Conservation (phyloP, 176 grass and related monocot species). For the Triticum monococcum region DNA sequence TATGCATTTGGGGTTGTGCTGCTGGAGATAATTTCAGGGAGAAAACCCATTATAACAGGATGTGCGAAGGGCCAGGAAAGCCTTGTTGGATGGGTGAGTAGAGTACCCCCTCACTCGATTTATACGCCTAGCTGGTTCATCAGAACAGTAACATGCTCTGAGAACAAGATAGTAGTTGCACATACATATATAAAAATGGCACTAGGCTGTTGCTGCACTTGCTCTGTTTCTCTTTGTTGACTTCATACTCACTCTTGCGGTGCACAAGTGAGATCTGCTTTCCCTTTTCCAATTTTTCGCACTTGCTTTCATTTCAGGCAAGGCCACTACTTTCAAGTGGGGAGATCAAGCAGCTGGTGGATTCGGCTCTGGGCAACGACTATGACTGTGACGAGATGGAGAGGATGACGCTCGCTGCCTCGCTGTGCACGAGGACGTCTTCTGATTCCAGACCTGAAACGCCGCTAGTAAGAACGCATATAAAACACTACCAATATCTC, state of each 20-base stretch:
- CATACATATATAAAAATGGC: slow-evolving; percentile 8
- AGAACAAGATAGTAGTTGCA: background rate
- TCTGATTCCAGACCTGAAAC: slow-evolving; percentile 66
- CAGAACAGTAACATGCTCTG: slow-evolving; percentile 3
- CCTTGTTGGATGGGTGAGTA: slow-evolving; percentile 89
- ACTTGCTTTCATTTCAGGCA: slow-evolving; percentile 64
- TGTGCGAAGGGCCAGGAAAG: slow-evolving; percentile 73
- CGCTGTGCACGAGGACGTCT: slow-evolving; percentile 62
- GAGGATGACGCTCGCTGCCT: slow-evolving; percentile 64
- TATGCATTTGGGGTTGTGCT: slow-evolving; percentile 92
- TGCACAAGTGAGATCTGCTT: background rate
- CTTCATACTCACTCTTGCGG: background rate
- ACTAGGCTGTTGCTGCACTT: background rate
- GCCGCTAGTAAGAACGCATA: slow-evolving; percentile 48
- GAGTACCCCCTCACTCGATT: slow-evolving; percentile 25
- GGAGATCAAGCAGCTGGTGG: slow-evolving; percentile 66
- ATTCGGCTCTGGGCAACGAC: slow-evolving; percentile 57
- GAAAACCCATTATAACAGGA: slow-evolving; percentile 74
- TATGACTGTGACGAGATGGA: slow-evolving; percentile 74
- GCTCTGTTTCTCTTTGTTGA: background rate
- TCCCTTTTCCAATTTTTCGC: background rate
- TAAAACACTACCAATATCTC: background rate
- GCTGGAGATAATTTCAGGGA: slow-evolving; percentile 93
- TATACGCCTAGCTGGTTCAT: background rate
- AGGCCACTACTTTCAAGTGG: slow-evolving; percentile 67